A percentile compares a stretch with the other conserved stretches of the same genome.
phyloP scores from a whole-genome alignment of 2,329 filamentous ascomycete species.

The Microcyclosporella mali region DNA sequence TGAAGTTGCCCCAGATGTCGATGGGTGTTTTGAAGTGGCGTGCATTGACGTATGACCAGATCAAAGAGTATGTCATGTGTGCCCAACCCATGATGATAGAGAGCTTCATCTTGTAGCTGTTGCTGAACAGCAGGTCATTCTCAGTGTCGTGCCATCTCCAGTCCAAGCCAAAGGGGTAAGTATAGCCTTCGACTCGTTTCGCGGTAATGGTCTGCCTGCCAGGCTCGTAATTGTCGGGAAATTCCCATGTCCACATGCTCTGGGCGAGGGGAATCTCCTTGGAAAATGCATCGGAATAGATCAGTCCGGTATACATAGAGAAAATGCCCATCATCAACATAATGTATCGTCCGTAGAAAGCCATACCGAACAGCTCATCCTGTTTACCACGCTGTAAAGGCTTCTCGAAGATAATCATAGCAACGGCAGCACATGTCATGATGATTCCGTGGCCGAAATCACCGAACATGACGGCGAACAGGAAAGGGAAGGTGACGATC shows the following conservation, averaged over 20 bases:
- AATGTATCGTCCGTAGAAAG: conserved; percentile 97
- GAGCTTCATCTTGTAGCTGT: conserved; percentile 99
- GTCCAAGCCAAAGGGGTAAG: conserved; percentile 92
- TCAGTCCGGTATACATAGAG: conserved; percentile 91
- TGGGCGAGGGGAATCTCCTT: conserved; percentile 83
- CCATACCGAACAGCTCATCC: conserved; percentile 96
- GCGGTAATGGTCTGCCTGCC: conserved; percentile 54
- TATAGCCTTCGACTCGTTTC: conserved; percentile 61
- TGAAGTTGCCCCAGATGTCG: conserved; percentile 95
- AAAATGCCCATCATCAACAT: conserved; percentile 97
- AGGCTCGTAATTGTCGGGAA: conserved; percentile 49
- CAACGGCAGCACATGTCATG: conserved; percentile 74
- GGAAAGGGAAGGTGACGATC: conserved; percentile 96
- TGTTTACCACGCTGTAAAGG: conserved; percentile 76
- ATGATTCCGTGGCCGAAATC: conserved; percentile 90
- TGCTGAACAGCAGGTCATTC: conserved; percentile 90
- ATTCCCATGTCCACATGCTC: conserved; percentile 83
- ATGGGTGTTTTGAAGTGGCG: conserved; percentile 90
- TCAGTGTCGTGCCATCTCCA: conserved; percentile 96
- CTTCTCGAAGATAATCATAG: conserved; percentile 97
- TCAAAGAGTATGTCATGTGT: conserved; percentile 98
- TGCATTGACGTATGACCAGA: conserved; percentile 87
- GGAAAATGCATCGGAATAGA: conserved; percentile 98
- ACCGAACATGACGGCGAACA: conserved; percentile 99
- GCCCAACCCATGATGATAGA: conserved; percentile 95